Percentiles rank a stretch among this genome's conserved stretches.
phyloP scores from a whole-genome alignment of 2,329 filamentous ascomycete species.

The Verticillium klebahnii region DNA sequence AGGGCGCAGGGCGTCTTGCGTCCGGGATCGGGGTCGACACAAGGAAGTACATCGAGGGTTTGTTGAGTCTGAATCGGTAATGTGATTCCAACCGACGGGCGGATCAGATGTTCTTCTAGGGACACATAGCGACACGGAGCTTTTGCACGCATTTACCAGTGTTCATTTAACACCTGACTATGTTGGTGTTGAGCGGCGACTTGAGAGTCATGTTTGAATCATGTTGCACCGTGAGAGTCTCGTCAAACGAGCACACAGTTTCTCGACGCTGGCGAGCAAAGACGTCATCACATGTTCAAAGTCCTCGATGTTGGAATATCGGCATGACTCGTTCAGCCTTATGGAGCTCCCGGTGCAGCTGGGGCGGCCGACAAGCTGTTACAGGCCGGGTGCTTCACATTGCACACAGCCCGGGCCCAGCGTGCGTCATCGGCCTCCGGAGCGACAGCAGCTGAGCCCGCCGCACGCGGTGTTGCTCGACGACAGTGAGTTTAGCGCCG shows the following conservation, averaged over 20 bases:
- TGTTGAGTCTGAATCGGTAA: constrained; percentile 56
- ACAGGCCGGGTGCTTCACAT: too few relatives aligned
- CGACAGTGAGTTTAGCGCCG: not conserved
- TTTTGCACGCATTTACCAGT: too few relatives aligned
- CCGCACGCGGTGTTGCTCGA: not conserved
- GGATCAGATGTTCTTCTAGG: not conserved
- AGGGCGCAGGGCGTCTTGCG: constrained; percentile 55
- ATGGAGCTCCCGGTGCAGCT: not conserved
- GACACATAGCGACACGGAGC: too few relatives aligned
- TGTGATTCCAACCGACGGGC: not conserved
- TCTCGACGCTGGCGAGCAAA: not conserved
- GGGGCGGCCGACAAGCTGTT: not conserved
- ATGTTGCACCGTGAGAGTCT: too few relatives aligned
- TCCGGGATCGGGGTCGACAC: constrained; percentile 77
- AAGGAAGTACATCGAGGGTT: constrained; percentile 66
- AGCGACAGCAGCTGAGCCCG: not conserved
- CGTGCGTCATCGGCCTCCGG: not conserved
- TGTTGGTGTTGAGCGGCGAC: too few relatives aligned
- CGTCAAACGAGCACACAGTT: too few relatives aligned
- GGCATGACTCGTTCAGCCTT: not conserved
- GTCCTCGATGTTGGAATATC: not conserved
- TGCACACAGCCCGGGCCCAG: not conserved
- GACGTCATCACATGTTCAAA: not conserved
- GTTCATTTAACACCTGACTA: too few relatives aligned
- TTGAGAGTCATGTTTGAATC: too few relatives aligned